Percentiles rank a stretch among this genome's conserved stretches.
Conservation (phyloP, 2,329 filamentous ascomycete genomes). For the Lomentospora prolificans region DNA sequence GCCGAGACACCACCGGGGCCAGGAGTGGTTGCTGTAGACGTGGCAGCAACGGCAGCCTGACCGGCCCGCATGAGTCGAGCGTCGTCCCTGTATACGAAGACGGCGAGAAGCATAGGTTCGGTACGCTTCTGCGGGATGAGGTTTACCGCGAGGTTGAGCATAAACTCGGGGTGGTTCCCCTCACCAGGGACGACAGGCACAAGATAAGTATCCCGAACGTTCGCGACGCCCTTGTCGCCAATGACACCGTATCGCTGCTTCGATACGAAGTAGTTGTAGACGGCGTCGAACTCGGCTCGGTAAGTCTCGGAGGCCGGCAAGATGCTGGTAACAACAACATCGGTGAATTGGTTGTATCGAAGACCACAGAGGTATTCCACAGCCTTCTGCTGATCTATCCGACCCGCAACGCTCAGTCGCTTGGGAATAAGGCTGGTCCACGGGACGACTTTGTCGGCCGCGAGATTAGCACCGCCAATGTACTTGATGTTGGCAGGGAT, state of each 20-base stretch:
- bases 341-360: slow-evolving; percentile 70
- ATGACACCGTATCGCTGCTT: slow-evolving; percentile 84
- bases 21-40: not conserved
- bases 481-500: slow-evolving; percentile 72
- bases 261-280: slow-evolving; percentile 80
- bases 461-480: slow-evolving; percentile 72
- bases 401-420: slow-evolving; percentile 60
- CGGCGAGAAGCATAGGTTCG: slow-evolving; percentile 70
- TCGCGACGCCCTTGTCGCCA: slow-evolving; percentile 60
- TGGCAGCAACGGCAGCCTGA: not conserved
- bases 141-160: slow-evolving; percentile 80
- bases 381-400: slow-evolving; percentile 73
- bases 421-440: slow-evolving; percentile 71
- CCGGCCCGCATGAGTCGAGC: slow-evolving; percentile 8
- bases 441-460: slow-evolving; percentile 36
- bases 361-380: slow-evolving; percentile 86
- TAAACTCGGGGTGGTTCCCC: slow-evolving; percentile 68
- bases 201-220: slow-evolving; percentile 84
- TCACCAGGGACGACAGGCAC: slow-evolving; percentile 71
- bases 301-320: slow-evolving; percentile 52
- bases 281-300: slow-evolving; percentile 54
- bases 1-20: not conserved
- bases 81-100: slow-evolving; percentile 71
- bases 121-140: slow-evolving; percentile 61
- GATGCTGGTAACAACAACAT: slow-evolving; percentile 73